Base-by-base conservation (phyloP, 2,329 filamentous ascomycete species). In the Fonsecaea nubica region DNA sequence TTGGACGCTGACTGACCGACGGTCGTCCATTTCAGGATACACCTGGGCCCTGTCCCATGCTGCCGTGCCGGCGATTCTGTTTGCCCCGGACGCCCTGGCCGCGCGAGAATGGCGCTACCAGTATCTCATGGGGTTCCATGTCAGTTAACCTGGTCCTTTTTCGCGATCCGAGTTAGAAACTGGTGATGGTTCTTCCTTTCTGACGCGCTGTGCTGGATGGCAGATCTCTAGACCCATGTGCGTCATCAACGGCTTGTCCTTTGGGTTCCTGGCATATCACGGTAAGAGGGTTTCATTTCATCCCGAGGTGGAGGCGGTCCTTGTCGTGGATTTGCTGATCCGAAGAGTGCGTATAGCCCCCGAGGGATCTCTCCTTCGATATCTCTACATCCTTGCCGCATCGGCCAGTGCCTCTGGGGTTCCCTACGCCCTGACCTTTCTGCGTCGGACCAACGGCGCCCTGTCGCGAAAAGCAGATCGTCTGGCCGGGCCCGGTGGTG, bases 41-140 rank as follows among this genome's bases (percentile, higher is more conserved):
- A 69, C 68, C 8, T 69, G 68, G 68, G 58, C 65, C 13, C 62
- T 69, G 4, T 69, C 68, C 25, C 62, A 65, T 36, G 68, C 68
- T 0, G 55, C 68, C 1, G 63, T 69, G 33, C 68, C 68, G 32
- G 45, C 64, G 40, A 68, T 69, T 2, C 58, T 68, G n/a, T 60
- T 65, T 33, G 60, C 62, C 4, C 55, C 62, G 0, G 65, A 65
- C 25, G 63, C 45, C 2, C 10, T 50, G 52, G 21, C 42, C 12
- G 55, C 8, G 56, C 42, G 48, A 61, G 52, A 64, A 40, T 69
- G 68, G 68, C 53, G 68, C 13, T 42, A 66, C 35, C 65, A 68
- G 38, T 69, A 68, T 30, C 55, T 69, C 3, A 45, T 58, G 56
- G 68, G 68, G 8, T 64, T 64, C 30, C 61, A 66, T 61, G 65